Evolutionary conservation across 306 rosid genomes (phyloP).

Genomic region (Glycine soja): DNA sequence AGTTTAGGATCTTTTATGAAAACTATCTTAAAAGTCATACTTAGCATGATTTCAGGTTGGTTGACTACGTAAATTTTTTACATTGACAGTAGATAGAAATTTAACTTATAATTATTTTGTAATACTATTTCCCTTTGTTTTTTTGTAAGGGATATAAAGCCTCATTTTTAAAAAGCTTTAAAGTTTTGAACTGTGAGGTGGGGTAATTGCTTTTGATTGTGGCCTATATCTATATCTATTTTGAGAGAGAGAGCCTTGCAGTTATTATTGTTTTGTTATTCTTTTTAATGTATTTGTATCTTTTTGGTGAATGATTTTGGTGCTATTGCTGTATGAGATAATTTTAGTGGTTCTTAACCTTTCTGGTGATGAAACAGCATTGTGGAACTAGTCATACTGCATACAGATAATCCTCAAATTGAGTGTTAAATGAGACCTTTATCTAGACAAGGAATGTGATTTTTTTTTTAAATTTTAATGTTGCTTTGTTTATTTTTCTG

Average conservation of each 20-base stretch:
- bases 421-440: constrained; percentile 10
- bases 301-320: not conserved
- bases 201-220: constrained; percentile 33
- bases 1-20: not conserved
- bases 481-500: not conserved
- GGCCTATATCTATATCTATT: not conserved
- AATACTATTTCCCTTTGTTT: too few species aligned
- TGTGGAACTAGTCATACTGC: constrained; percentile 16
- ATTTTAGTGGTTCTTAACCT: constrained; percentile 5
- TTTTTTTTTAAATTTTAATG: not conserved
- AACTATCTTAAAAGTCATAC: not conserved
- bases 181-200: constrained; percentile 30
- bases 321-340: constrained; percentile 29
- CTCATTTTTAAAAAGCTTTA: not conserved
- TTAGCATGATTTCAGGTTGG: not conserved
- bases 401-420: constrained; percentile 13
- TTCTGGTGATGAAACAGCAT: constrained; percentile 10
- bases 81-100: not conserved
- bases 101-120: not conserved
- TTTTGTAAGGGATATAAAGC: not conserved
- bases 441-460: not conserved
- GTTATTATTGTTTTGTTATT: not conserved
- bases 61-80: not conserved
- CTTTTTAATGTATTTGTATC: constrained; percentile 6
- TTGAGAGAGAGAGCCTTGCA: not conserved